Conservation (phyloP, 306 rosid genomes). For the Cucurbita moschata region DNA sequence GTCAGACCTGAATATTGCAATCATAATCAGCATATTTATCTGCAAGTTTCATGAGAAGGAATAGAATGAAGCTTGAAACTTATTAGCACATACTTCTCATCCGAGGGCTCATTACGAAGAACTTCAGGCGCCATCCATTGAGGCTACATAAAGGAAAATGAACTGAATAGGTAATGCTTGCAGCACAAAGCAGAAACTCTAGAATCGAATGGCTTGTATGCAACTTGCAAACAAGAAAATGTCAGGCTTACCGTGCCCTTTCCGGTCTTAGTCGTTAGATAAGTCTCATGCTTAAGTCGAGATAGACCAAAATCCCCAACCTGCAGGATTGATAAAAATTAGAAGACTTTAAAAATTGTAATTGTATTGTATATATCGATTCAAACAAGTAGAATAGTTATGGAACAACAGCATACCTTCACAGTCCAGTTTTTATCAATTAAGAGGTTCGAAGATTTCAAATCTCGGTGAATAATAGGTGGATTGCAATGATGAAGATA, state of each 20-base stretch:
- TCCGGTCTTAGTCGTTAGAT: conserved; percentile 85
- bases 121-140: conserved; percentile 99
- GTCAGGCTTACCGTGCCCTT: conserved; percentile 72
- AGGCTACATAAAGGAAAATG: conserved; percentile 47
- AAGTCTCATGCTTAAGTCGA: conserved; percentile 83
- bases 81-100: conserved; percentile 57
- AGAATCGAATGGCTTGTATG: conserved; percentile 3
- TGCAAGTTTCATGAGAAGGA: background rate
- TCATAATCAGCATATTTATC: background rate
- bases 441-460: conserved; percentile 89
- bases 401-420: conserved; percentile 43
- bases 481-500: conserved; percentile 94
- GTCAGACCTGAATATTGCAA: conserved; percentile 64
- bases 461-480: conserved; percentile 91
- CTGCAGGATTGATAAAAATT: conserved; percentile 26
- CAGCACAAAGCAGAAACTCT: background rate
- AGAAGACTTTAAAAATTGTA: background rate
- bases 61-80: background rate
- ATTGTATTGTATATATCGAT: background rate
- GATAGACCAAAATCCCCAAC: conserved; percentile 99
- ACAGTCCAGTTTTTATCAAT: conserved; percentile 94
- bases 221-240: background rate
- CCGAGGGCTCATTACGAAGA: conserved; percentile 92
- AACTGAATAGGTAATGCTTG: background rate
- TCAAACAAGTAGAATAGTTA: background rate